These are phyloP conservation scores for Cyberlindnera bimundalis DNA, from an alignment of 805 yeast genomes.

Conservation along the genomic window DNA sequence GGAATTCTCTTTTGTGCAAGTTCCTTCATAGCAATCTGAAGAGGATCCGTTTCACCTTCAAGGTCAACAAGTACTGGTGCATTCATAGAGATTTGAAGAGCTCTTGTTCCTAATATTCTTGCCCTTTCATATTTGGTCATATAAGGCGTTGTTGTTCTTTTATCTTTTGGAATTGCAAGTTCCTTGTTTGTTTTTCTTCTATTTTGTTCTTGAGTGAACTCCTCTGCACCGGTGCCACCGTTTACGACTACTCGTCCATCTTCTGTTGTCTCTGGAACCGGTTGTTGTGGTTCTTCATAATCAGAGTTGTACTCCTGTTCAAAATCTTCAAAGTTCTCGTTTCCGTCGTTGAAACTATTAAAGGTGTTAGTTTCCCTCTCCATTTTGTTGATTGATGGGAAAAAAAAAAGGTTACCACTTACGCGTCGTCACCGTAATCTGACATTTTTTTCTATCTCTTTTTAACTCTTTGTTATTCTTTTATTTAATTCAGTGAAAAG, in stretches of 20 bases:
- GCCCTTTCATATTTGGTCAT: constrained; percentile 99
- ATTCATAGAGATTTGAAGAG: constrained; percentile 94
- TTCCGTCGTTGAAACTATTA: constrained; percentile 63
- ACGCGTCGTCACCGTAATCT: constrained; percentile 51
- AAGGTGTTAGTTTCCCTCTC: neutral
- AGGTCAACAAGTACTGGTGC: constrained; percentile 98
- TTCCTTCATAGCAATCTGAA: constrained; percentile 97
- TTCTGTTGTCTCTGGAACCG: constrained; percentile 39
- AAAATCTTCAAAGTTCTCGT: constrained; percentile 71
- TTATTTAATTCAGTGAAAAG: too few relatives aligned
- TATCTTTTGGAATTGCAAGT: constrained; percentile 83
- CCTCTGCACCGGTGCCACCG: constrained; percentile 66
- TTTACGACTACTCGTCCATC: constrained; percentile 73
- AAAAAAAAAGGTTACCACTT: constrained; percentile 18
- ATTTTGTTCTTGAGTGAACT: constrained; percentile 34
- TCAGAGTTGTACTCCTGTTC: constrained; percentile 85
- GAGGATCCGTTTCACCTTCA: constrained; percentile 98
- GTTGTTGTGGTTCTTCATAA: constrained; percentile 44
- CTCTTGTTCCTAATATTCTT: constrained; percentile 94
- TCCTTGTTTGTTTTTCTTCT: constrained; percentile 68
- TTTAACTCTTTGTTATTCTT: too few relatives aligned
- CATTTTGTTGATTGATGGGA: too few relatives aligned
- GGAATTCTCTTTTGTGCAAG: constrained; percentile 93
- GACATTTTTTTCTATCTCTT: constrained; percentile 39
- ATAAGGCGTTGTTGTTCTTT: constrained; percentile 94